These are phyloP conservation scores for Yamadazyma jaroonii DNA, from an alignment of 1,139 yeast species.

Conservation along the genomic window DNA sequence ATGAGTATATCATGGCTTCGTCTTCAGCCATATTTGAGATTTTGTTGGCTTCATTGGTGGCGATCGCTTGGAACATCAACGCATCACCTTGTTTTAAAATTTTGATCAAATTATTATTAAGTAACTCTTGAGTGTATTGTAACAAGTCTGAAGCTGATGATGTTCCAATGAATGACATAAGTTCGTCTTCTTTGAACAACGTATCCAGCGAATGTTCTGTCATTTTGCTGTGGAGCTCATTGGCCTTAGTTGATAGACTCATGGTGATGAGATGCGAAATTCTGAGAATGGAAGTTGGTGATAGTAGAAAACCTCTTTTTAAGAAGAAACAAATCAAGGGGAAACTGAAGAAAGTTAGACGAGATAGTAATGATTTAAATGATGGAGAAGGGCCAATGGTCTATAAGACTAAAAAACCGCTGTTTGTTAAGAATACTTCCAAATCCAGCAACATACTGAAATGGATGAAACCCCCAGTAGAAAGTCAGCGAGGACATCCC, in stretches of 20 bases:
- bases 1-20: conserved; percentile 87
- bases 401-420: conserved; percentile 2
- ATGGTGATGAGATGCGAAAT: conserved; percentile 3
- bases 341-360: not conserved
- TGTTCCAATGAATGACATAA: conserved; percentile 42
- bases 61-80: conserved; percentile 71
- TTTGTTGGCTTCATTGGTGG: conserved; percentile 63
- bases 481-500: not conserved
- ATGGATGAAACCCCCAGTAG: conserved; percentile 3
- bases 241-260: conserved; percentile 47
- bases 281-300: not conserved
- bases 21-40: conserved; percentile 77
- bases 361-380: conserved; percentile 4
- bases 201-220: conserved; percentile 42
- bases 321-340: conserved; percentile 7
- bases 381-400: not conserved
- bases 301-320: conserved; percentile 5
- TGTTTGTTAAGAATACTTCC: conserved; percentile 1
- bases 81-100: conserved; percentile 63
- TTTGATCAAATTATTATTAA: conserved; percentile 65
- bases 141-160: conserved; percentile 47
- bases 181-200: conserved; percentile 58
- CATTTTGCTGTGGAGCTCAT: conserved; percentile 60
- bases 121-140: conserved; percentile 61
- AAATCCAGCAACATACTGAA: conserved; percentile 4